Evolutionary conservation across 2,329 filamentous ascomycete genomes (phyloP), one percentile per base, ranked within the genome.

Genomic region (Fusarium sp.): DNA sequence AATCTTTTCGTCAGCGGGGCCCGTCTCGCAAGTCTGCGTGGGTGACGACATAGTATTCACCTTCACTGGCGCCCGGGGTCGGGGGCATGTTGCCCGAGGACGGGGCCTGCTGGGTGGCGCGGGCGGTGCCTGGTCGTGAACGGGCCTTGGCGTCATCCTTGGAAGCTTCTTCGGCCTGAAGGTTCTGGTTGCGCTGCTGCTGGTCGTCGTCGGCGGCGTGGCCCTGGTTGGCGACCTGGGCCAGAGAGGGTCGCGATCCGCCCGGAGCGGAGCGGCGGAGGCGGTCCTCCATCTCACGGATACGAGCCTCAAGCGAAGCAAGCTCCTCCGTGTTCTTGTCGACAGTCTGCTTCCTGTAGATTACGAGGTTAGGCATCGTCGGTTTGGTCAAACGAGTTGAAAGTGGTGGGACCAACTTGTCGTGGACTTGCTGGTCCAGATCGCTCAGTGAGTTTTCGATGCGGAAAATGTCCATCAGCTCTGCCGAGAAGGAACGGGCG

Each of bases 381-480:
- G 29, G 69, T 50, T 14, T 33, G 39, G 50, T 52, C 58, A 58
- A 50, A 43, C 48, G 43, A 37, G 54, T 24, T 31, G 33, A 27
- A 27, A 67, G 33, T 59, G 29, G 64, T 56, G 65, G 65, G 50
- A 85, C 92, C 80, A 86, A 98, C 95, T 95, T 96, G 83, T 94
- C 90, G 81, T 94, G 90, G 70, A 98, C 91, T 76, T 93, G 90
- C 81, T 92, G 88, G 79, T 93, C 91, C 39, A 97, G 88, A 72
- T 93, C 89, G 79, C 92, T 90, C 68, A 97, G 81, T 77, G 92
- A 92, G 83, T 92, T 93, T 77, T 97, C 94, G 80, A 98, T 92
- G 80, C 93, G 93, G 86, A 98, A 98, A 77, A 97, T 93, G 81
- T 95, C 93, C 86, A 96, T 93, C 71, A 98, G 88, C 82, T 96